These are phyloP conservation scores for Fusarium sp. DNA, from an alignment of 2,329 filamentous ascomycete genomes.

Conservation along the genomic window DNA sequence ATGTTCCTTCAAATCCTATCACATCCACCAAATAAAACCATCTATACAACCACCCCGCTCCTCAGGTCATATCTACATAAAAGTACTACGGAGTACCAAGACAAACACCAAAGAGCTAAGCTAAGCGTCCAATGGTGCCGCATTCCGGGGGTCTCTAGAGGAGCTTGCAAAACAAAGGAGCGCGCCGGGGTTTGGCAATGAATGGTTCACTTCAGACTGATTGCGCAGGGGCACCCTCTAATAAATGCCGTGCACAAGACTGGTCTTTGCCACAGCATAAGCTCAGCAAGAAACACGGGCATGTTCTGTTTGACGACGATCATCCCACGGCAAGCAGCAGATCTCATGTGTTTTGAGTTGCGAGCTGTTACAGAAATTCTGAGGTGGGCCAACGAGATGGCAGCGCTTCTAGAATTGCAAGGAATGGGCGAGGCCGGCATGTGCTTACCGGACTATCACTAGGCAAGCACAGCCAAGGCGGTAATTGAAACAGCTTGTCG, in stretches of 20 bases:
- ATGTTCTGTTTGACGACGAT: conserved; percentile 30
- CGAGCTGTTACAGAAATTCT: conserved; percentile 24
- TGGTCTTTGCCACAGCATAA: conserved; percentile 13
- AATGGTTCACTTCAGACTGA: conserved; percentile 28
- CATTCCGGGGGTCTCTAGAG: neutral
- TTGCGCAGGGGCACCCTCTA: conserved; percentile 22
- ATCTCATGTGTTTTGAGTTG: conserved; percentile 21
- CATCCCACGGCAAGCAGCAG: conserved; percentile 14
- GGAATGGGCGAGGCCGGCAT: conserved; percentile 8
- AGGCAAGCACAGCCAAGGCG: conserved; percentile 5
- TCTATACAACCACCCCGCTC: conserved; percentile 3
- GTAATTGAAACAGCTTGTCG: conserved; percentile 11
- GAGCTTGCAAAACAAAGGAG: conserved; percentile 5
- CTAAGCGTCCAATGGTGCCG: conserved; percentile 14
- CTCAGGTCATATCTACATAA: conserved; percentile 8
- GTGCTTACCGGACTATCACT: neutral
- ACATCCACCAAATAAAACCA: neutral
- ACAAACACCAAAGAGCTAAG: too few relatives aligned
- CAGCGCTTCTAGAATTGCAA: conserved; percentile 3
- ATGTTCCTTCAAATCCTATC: conserved; percentile 11
- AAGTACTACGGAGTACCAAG: too few relatives aligned
- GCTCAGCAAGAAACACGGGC: conserved; percentile 32
- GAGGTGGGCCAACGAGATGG: conserved; percentile 13
- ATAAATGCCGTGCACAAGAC: conserved; percentile 13
- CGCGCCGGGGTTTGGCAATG: conserved; percentile 13